phyloP scores from a whole-genome alignment of 495 filamentous ascomycete species.

The Hapsidospora chrysogenum region DNA sequence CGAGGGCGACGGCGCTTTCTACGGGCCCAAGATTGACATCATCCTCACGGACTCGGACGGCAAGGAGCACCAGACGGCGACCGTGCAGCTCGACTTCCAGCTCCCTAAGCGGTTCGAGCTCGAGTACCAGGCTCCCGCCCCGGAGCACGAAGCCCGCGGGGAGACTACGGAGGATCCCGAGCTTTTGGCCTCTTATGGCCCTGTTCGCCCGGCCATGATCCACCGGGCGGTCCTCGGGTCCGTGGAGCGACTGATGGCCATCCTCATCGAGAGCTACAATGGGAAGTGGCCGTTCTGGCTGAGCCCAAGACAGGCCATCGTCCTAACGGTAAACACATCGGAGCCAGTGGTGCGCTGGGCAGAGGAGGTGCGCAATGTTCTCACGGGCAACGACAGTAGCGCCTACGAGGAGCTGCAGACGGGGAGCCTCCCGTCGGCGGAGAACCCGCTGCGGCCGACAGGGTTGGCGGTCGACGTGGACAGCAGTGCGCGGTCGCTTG shows the following conservation, averaged over 20 bases:
- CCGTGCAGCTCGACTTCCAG: conserved; percentile 89
- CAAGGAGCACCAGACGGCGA: conserved; percentile 83
- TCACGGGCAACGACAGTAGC: conserved; percentile 18
- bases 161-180: conserved; percentile 23
- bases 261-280: conserved; percentile 71
- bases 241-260: conserved; percentile 70
- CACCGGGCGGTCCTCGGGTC: conserved; percentile 82
- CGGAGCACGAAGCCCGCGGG: conserved; percentile 43
- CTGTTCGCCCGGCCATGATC: conserved; percentile 64
- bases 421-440: conserved; percentile 16
- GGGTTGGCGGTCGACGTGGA: conserved; percentile 60
- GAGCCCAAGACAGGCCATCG: conserved; percentile 62
- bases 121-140: conserved; percentile 62
- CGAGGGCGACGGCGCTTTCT: conserved; percentile 81
- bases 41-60: conserved; percentile 68
- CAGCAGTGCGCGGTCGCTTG: conserved; percentile 38
- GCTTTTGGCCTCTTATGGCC: conserved; percentile 26
- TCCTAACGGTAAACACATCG: conserved; percentile 59
- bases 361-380: conserved; percentile 21
- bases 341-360: conserved; percentile 42
- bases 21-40: conserved; percentile 90
- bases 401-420: conserved; percentile 3
- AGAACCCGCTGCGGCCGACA: conserved; percentile 21
- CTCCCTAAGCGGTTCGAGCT: conserved; percentile 70
- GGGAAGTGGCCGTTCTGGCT: conserved; percentile 88